Evolutionary conservation across 2,329 filamentous ascomycete genomes (phyloP).

Genomic region (Colletotrichum karsti): DNA sequence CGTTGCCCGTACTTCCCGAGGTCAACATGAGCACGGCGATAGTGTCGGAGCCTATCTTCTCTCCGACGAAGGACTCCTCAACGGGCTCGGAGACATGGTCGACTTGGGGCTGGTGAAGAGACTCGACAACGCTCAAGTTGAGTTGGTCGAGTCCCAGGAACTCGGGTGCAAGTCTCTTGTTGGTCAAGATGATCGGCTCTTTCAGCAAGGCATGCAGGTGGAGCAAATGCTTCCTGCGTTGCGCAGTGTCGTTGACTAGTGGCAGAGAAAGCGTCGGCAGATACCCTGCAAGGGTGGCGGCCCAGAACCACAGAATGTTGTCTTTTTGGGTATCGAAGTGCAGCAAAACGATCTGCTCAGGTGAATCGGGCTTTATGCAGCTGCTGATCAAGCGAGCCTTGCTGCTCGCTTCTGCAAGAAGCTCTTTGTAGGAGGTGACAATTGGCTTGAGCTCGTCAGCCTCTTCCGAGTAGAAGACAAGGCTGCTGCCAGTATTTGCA

Average conservation of each 20-base stretch:
- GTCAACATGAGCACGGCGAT: slow-evolving; percentile 57
- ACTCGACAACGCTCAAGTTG: slow-evolving; percentile 2
- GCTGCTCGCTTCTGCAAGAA: neutral
- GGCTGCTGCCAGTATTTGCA: neutral
- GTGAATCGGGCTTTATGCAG: neutral
- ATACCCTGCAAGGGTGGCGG: slow-evolving; percentile 1
- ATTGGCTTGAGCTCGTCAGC: neutral
- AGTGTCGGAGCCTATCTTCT: neutral
- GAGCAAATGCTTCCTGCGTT: slow-evolving; percentile 15
- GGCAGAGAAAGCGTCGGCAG: slow-evolving; percentile 13
- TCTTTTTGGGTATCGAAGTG: slow-evolving; percentile 21
- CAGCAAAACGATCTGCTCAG: slow-evolving; percentile 8
- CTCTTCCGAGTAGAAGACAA: slow-evolving; percentile 2
- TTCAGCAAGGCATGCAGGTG: slow-evolving; percentile 3
- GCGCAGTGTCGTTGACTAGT: slow-evolving; percentile 11
- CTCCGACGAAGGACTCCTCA: neutral
- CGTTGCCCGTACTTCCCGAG: slow-evolving; percentile 58
- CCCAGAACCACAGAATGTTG: slow-evolving; percentile 25
- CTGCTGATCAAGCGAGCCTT: neutral
- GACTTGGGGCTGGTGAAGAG: neutral
- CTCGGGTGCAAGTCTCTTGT: neutral
- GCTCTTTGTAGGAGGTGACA: slow-evolving; percentile 1
- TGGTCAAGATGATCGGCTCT: slow-evolving; percentile 6
- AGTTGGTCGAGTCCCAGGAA: slow-evolving; percentile 13
- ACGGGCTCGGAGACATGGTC: neutral